Evolutionary conservation across 2,329 filamentous ascomycete genomes (phyloP).

Genomic region (Sporothrix protearum): DNA sequence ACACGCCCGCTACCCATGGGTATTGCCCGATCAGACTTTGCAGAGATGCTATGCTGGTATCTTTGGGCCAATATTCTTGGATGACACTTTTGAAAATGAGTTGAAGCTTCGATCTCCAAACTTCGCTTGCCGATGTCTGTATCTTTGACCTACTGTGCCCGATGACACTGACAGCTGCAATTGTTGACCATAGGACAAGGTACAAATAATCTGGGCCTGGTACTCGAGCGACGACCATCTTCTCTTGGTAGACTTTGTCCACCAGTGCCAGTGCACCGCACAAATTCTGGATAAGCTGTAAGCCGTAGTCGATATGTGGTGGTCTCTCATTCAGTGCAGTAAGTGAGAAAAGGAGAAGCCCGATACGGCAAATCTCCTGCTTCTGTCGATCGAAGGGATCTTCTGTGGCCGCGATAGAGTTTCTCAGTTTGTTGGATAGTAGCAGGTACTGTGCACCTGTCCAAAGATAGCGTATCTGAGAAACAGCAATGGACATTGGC

Average conservation of each 20-base stretch:
- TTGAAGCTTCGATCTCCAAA: not conserved
- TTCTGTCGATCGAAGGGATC: not conserved
- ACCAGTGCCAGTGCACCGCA: not conserved
- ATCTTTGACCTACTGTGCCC: not conserved
- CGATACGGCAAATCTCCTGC: not conserved
- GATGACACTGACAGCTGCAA: not conserved
- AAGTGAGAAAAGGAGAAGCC: not conserved
- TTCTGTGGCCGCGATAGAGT: not conserved
- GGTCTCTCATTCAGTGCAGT: not conserved
- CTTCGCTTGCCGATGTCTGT: not conserved
- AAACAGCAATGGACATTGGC: not conserved
- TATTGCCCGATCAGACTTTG: not conserved
- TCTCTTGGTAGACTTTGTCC: not conserved
- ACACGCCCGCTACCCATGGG: not conserved
- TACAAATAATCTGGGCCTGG: not conserved
- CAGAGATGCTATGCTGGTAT: not conserved
- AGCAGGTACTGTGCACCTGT: constrained; percentile 16
- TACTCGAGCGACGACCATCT: not conserved
- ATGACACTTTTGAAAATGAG: not conserved
- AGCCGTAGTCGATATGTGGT: not conserved
- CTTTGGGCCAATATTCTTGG: not conserved
- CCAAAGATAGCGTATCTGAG: constrained; percentile 4
- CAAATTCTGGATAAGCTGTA: not conserved
- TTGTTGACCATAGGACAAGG: not conserved
- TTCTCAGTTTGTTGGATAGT: not conserved